phyloP scores from a whole-genome alignment of 768 basidiomycete species.

The Pholiota molesta region DNA sequence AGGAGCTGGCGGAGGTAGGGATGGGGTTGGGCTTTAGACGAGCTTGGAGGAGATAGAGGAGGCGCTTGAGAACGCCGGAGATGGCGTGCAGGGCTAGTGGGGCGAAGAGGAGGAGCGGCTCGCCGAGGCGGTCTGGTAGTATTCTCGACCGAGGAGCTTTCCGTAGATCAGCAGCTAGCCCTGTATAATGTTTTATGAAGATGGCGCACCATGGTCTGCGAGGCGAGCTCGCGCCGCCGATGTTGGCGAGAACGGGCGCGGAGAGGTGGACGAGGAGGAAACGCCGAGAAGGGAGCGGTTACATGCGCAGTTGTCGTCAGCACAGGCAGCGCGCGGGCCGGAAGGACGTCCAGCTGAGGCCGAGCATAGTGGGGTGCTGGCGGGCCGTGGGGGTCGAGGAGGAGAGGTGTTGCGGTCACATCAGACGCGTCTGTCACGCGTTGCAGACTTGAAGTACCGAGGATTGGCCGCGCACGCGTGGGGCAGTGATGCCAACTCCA shows the following conservation, averaged over 20 bases:
- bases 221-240: constrained; percentile 74
- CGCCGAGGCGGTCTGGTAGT: constrained; percentile 79
- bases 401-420: not conserved
- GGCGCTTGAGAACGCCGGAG: constrained; percentile 60
- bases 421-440: not conserved
- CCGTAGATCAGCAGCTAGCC: too few relatives aligned
- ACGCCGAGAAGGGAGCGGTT: constrained; percentile 77
- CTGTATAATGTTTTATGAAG: too few relatives aligned
- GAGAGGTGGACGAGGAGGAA: constrained; percentile 82
- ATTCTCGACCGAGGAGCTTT: constrained; percentile 77
- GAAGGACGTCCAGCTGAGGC: constrained; percentile 10
- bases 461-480: too few relatives aligned
- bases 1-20: constrained; percentile 20
- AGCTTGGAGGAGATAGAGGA: constrained; percentile 39
- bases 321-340: constrained; percentile 21
- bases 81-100: constrained; percentile 70
- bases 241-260: constrained; percentile 69
- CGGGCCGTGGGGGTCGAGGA: not conserved
- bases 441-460: too few relatives aligned
- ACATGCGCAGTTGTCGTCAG: constrained; percentile 66
- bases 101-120: constrained; percentile 65
- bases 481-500: too few relatives aligned
- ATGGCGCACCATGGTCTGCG: constrained; percentile 52
- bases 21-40: not conserved
- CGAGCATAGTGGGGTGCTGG: not conserved